Conservation (phyloP, 2,329 filamentous ascomycete genomes). For the Trichoderma polysporum region DNA sequence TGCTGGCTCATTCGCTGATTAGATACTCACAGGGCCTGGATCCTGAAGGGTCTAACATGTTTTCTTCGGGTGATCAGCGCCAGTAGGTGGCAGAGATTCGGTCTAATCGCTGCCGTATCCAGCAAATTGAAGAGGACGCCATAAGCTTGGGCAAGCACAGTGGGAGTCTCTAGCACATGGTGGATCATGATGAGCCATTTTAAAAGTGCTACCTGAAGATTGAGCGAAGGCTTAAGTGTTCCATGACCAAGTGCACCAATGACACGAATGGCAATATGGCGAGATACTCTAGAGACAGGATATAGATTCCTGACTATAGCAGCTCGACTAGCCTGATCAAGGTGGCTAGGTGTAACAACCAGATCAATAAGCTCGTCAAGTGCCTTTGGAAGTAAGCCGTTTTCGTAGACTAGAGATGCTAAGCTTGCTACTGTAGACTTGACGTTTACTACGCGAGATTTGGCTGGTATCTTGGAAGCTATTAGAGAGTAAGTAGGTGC, state of each 20-base stretch:
- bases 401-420: conserved; percentile 62
- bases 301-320: conserved; percentile 73
- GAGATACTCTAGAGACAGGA: conserved; percentile 63
- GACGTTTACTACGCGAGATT: conserved; percentile 62
- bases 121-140: conserved; percentile 76
- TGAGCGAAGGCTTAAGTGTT: conserved; percentile 68
- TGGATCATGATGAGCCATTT: conserved; percentile 79
- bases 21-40: conserved; percentile 64
- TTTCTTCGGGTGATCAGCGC: conserved; percentile 76
- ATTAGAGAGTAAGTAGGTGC: not conserved
- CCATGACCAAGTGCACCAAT: conserved; percentile 76
- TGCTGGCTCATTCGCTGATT: not conserved
- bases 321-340: conserved; percentile 74
- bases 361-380: conserved; percentile 66
- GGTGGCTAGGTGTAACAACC: conserved; percentile 62
- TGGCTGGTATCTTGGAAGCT: conserved; percentile 63
- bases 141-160: conserved; percentile 67
- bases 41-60: conserved; percentile 80
- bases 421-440: conserved; percentile 64
- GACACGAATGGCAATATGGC: conserved; percentile 61
- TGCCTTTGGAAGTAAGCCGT: conserved; percentile 61
- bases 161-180: conserved; percentile 64
- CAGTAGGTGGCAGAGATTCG: conserved; percentile 71
- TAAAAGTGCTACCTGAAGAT: conserved; percentile 68
- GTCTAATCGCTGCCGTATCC: conserved; percentile 72